Evolutionary conservation across 768 basidiomycete species (phyloP).

Genomic region (Holtermanniella nyarrowii): DNA sequence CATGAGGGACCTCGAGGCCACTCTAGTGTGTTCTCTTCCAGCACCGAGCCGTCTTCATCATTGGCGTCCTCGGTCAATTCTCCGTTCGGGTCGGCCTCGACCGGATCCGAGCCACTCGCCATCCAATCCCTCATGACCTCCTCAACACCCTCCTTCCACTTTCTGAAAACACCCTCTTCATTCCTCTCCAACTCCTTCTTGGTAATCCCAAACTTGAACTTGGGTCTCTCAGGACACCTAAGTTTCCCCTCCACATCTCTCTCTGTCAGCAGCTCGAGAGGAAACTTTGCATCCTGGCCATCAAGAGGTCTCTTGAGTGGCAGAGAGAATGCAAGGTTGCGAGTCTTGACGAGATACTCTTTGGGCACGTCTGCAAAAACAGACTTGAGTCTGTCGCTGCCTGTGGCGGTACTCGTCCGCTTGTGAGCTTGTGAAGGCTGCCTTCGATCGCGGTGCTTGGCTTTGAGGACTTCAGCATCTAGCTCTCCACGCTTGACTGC

Average conservation of each 20-base stretch:
- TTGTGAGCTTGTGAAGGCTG: neutral
- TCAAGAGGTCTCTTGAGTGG: conserved; percentile 30
- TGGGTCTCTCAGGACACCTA: conserved; percentile 60
- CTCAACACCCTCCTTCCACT: conserved; percentile 66
- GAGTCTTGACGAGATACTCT: conserved; percentile 28
- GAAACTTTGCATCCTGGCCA: conserved; percentile 11
- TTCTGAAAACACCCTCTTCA: conserved; percentile 71
- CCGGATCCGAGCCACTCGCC: neutral
- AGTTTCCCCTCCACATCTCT: conserved; percentile 30
- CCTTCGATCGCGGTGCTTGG: neutral
- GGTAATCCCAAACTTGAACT: conserved; percentile 74
- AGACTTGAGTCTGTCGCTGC: conserved; percentile 16
- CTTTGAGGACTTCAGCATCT: neutral
- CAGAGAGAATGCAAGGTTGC: conserved; percentile 24
- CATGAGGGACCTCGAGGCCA: conserved; percentile 61
- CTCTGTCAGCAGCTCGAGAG: conserved; percentile 18
- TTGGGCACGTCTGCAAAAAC: conserved; percentile 25
- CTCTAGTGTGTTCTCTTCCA: neutral
- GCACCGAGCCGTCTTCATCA: too few relatives aligned
- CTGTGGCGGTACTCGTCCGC: neutral
- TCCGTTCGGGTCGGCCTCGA: conserved; percentile 66
- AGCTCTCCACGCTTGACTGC: conserved; percentile 64
- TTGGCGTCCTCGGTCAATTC: conserved; percentile 43
- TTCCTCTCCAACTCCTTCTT: conserved; percentile 84
- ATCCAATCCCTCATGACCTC: conserved; percentile 48